Evolutionary conservation across 331 rosid genomes (phyloP).

Genomic region (Prunus yedoensis): DNA sequence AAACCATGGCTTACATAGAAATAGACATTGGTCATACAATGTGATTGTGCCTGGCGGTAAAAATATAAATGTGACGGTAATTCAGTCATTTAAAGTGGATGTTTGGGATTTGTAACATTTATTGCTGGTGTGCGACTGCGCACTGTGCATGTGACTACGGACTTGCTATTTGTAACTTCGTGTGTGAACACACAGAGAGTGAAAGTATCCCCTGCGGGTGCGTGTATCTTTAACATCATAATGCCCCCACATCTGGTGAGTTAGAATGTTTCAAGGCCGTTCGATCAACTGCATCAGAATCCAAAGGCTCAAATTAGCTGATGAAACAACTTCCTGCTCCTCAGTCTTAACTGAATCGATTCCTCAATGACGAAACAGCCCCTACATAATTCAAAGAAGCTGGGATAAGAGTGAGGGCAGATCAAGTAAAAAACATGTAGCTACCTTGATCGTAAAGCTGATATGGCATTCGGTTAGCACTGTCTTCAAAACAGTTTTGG

Average conservation of each 20-base stretch:
- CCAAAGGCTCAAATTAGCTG: background rate
- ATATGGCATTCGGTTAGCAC: constrained; percentile 12
- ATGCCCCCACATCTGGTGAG: background rate
- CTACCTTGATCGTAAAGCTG: constrained; percentile 1
- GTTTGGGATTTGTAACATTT: background rate
- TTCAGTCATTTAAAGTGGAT: background rate
- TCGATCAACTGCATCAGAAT: background rate
- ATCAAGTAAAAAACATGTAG: background rate
- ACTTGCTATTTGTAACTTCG: background rate
- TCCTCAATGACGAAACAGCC: background rate
- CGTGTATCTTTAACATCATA: background rate
- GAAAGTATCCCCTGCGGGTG: background rate
- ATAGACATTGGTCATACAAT: too few species aligned
- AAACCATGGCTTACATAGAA: too few species aligned
- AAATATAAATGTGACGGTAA: background rate
- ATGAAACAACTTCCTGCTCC: background rate
- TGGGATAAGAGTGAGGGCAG: background rate
- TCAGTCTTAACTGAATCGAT: background rate
- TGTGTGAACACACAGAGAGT: background rate
- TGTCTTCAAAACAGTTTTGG: constrained; percentile 17
- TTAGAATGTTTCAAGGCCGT: background rate
- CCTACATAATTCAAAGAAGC: background rate
- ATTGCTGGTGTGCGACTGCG: background rate
- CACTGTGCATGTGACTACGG: background rate
- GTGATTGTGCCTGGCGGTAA: background rate